Conservation (phyloP, 345 rosid genomes). For the Hibiscus tridactylites region DNA sequence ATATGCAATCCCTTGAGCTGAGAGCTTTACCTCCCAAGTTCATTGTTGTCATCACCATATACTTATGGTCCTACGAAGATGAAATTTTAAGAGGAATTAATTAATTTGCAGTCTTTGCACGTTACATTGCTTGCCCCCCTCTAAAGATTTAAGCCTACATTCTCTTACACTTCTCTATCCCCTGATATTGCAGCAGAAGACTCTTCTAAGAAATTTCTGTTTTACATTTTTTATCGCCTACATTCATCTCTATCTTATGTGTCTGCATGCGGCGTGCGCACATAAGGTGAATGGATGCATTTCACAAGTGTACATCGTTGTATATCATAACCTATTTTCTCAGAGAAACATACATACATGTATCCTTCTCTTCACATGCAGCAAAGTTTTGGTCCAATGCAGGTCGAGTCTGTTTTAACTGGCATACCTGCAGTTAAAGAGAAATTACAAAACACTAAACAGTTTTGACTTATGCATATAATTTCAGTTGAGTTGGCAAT, state of each 20-base stretch:
- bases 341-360: conserved; percentile 36
- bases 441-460: background rate
- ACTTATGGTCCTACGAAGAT: background rate
- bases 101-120: background rate
- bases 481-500: background rate
- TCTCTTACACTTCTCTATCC: background rate
- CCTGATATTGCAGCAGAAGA: background rate
- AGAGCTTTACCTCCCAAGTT: background rate
- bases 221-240: background rate
- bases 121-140: background rate
- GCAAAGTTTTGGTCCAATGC: conserved; percentile 66
- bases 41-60: background rate
- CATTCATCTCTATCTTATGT: background rate
- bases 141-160: background rate
- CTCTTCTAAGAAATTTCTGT: background rate
- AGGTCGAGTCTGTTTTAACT: conserved; percentile 41
- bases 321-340: background rate
- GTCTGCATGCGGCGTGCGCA: background rate
- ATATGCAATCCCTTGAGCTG: background rate
- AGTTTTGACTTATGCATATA: background rate
- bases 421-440: conserved; percentile 44
- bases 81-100: background rate
- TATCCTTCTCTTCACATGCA: conserved; percentile 65
- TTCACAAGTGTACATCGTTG: background rate
- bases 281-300: background rate